Evolutionary conservation across 768 basidiomycete genomes (phyloP), one percentile per base, ranked within the genome.

Genomic region (Crassisporium funariophilum): DNA sequence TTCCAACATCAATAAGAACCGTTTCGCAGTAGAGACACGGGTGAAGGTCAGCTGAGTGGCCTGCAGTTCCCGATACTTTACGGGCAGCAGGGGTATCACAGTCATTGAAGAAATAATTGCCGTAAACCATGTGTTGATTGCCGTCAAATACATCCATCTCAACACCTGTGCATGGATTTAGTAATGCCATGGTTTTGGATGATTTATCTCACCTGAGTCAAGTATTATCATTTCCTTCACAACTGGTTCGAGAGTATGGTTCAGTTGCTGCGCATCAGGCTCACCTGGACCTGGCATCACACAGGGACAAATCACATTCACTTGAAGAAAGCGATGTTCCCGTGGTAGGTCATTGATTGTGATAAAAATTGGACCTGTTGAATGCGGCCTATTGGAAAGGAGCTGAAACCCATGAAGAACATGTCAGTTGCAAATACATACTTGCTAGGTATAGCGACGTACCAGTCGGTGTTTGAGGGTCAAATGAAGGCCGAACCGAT

Each of bases 61-160:
- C 60, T 9, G 61, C 58, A 11, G 51, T 44, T 11, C 61, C 66
- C 22, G 45, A 48, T 23, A 66, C 21, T 34, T 63, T 66, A 2
- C 53, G 49, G 5, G 63, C 57, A 3, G 51, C 61, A 5, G 61
- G 63, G 2, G 54, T 64, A 42, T 67, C 60, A 41, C 59, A 67
- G 37, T 57, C 59, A 10, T 43, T 43, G 25, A 60, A 63, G 11
- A 58, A 44, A 29, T 38, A 54, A 36, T 62, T 61, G 21, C 54
- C 63, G 42, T 60, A 61, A 9, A 65, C 49, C 0, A 31, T 41
- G 5, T 50, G 27, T 4, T 44, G 36, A 13, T 57, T 41, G 20
- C 52, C 50, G 19, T 34, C 49, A 31, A 49, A 42, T 4, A 66
- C 56, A 3, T 61, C 53, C 60, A 66, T 66, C 20, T 46, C 25